Percentiles rank a stretch among this genome's conserved stretches.
Conservation (phyloP, 1,284 basidiomycete genomes). For the Xerocomus nothofagi region DNA sequence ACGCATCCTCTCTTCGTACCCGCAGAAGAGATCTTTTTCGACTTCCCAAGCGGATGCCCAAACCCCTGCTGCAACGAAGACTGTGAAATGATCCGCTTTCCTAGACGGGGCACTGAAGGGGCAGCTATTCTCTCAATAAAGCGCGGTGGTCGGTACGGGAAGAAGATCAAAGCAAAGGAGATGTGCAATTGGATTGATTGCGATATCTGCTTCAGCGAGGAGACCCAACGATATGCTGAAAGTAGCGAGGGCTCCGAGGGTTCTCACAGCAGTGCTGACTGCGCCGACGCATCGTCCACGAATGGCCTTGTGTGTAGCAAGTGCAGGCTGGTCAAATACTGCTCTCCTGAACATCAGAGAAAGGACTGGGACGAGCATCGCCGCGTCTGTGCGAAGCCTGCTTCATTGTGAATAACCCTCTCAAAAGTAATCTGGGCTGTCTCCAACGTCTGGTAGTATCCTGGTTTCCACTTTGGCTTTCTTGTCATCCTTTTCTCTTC, state of each 20-base stretch:
- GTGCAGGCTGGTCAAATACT: constrained; percentile 73
- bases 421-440: background rate
- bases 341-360: constrained; percentile 65
- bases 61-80: constrained; percentile 75
- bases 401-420: constrained; percentile 14
- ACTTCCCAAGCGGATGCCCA: constrained; percentile 73
- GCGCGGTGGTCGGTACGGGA: constrained; percentile 48
- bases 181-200: constrained; percentile 83
- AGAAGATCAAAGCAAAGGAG: constrained; percentile 49
- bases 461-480: background rate
- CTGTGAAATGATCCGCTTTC: constrained; percentile 77
- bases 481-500: background rate
- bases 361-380: constrained; percentile 74
- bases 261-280: constrained; percentile 45
- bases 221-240: constrained; percentile 33
- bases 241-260: constrained; percentile 54
- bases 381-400: constrained; percentile 57
- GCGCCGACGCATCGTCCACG: constrained; percentile 20
- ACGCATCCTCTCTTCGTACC: constrained; percentile 68
- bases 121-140: constrained; percentile 63
- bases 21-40: constrained; percentile 66
- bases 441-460: background rate
- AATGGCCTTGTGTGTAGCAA: constrained; percentile 65
- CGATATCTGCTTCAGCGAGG: constrained; percentile 55
- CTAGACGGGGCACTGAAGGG: constrained; percentile 56